Base-by-base conservation (phyloP, 352 stramenopile genomes). In the Pythium graminicola region DNA sequence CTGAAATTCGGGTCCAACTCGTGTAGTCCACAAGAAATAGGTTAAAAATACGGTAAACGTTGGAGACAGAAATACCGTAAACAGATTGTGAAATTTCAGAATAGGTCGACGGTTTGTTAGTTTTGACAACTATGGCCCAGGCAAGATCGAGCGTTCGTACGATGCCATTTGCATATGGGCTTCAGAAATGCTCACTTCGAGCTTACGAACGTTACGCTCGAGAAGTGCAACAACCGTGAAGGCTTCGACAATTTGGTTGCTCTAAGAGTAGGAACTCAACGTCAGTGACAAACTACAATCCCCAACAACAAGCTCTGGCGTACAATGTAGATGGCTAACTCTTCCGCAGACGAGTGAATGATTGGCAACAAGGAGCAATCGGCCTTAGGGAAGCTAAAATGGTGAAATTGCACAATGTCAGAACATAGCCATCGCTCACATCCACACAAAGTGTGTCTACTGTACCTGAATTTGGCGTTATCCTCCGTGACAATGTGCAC, bases 311-410 rank as follows among this genome's bases (percentile, higher is more conserved):
- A 46, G 11, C 8, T 4, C 17, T 1, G 13, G 79, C 79, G 52
- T 79, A 95, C 84, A 41, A 98, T 79, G 71, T 98, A 97, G 59
- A 97, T 92, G 38, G 93, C 86, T 38, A 99, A 76, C 64, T 99
- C 95, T 73, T 99, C 96, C 0, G 91, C 89, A 7, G 95, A 98
- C 22, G 95, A 98, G 77, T 99, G 96, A 23, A 98, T 76, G 36
- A 99, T 97, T 11, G 96, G 96, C 23, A 99, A 68, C 54, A 98
- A 67, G 36, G 89, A 92, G 74, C 95, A 99, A 61, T 99, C 96
- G 20, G 73, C 62, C 59, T 86, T 87, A 0, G 96, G 96, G 63
- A 99, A 97, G 54, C 85, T 93, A n/a, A n/a, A n/a, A n/a, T n/a
- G n/a, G 44, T 9, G 2, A 36, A 40, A 33, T 6, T 36, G 10